A percentile compares a stretch with the other conserved stretches of the same genome.
Conservation (phyloP, 2,329 filamentous ascomycete species). For the Fragosphaeria purpurea region DNA sequence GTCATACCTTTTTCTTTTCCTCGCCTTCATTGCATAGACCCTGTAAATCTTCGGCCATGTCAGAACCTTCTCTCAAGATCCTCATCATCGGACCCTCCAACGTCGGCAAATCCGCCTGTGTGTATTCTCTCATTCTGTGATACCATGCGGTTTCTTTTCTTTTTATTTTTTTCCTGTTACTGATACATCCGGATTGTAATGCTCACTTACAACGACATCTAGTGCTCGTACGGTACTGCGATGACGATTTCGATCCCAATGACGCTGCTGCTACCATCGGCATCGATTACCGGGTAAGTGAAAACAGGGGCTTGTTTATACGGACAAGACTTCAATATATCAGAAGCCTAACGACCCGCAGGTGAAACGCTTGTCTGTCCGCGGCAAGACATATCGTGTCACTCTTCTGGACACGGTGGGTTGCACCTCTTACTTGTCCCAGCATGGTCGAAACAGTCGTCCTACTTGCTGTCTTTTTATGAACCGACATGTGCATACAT, state of each 20-base stretch:
- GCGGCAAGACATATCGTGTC: slow-evolving; percentile 40
- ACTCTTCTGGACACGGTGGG: slow-evolving; percentile 43
- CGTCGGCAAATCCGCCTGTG: slow-evolving; percentile 45
- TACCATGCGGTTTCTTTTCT: neutral
- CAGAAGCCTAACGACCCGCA: slow-evolving; percentile 13
- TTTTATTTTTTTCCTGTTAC: neutral
- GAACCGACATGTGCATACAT: too few species aligned
- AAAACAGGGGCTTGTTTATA: neutral
- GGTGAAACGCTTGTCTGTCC: slow-evolving; percentile 43
- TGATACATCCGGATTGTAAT: too few species aligned
- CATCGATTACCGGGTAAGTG: slow-evolving; percentile 43
- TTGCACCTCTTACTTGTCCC: neutral
- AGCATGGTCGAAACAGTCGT: neutral
- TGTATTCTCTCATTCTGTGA: slow-evolving; percentile 15
- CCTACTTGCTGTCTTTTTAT: neutral
- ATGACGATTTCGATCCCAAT: slow-evolving; percentile 47
- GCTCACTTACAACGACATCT: neutral
- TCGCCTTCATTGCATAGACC: too few species aligned
- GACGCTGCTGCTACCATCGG: slow-evolving; percentile 45
- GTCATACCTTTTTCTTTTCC: too few species aligned
- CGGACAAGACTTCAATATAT: neutral
- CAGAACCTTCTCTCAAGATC: slow-evolving; percentile 40
- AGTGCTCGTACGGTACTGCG: slow-evolving; percentile 46
- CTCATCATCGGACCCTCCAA: slow-evolving; percentile 46
- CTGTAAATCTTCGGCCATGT: slow-evolving; percentile 6